Evolutionary conservation across 306 rosid genomes (phyloP), one percentile per base, ranked within the genome.

Genomic region (Rosa lucieae): DNA sequence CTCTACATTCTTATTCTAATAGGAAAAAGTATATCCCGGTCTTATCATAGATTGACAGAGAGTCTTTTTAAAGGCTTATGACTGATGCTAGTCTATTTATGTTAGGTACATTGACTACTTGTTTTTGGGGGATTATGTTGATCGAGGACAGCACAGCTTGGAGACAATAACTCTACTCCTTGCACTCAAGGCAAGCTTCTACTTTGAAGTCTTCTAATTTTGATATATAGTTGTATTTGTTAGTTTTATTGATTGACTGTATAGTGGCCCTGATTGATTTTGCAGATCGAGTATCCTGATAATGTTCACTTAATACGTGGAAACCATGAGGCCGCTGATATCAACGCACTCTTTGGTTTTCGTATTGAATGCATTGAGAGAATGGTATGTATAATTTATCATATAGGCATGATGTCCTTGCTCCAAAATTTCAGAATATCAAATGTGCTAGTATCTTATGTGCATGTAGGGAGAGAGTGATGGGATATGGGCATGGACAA

Each of bases 401-500:
- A 75, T 80, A 49, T 58, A 58, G 67, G 68, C 85, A 78, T 74
- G 59, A 44, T 66, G 35, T 47, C 44, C 9, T 88, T 58, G 49
- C 46, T 82, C 53, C 23, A 11, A 37, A 69, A 47, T 32, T 67
- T 79, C 80, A 43, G 35, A 75, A 76, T 75, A 66, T 55, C 55
- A 69, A 79, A 69, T 79, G 74, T 76, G 75, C 72, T 78, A 44
- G 77, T 86, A 72, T 88, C 79, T 74, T 58, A 5, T 83, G 85
- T 67, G 77, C 75, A 55, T 79, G 77, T 77, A 95, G 99, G 99
- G 99, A 56, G 99, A 96, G 94, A 90, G 84, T 84, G 99, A 96
- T 78, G 99, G 99, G 78, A 91, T 96, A 84, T 96, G 99, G 99
- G 99, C 97, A 46, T 96, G 99, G 99, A 96, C 99, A 20, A 90